Base-by-base conservation (phyloP, 495 filamentous ascomycete genomes). In the Neurospora tetrasperma region DNA sequence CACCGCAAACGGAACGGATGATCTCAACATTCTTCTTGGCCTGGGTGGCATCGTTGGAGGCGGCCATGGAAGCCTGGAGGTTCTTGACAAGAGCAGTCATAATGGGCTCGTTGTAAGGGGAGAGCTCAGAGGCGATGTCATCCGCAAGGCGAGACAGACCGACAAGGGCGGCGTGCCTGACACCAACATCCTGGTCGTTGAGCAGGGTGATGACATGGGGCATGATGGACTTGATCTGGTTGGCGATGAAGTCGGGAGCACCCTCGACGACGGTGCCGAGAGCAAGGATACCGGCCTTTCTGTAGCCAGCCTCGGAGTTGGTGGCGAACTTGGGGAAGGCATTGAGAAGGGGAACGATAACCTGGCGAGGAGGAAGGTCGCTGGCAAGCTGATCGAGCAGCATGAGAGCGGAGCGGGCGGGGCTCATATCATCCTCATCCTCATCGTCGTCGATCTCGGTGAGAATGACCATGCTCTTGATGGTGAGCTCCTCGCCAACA, bases 251-350 rank as follows among this genome's bases (percentile, higher is more conserved):
- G 77, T 98, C 96, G 9, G 96, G 96, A 43, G 96, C 96, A 74
- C 96, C 96, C 83, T 99, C 96, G 70, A 97, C 96, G 76, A 92
- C 94, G 85, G 93, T 96, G 71, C 95, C 96, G 5, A 99, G 86
- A 9, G 96, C 91, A 75, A 98, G 87, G 78, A 98, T 93, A 81
- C 93, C 94, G 48, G 94, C 96, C 80, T 94, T 92, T 69, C 94
- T 90, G 81, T 90, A 91, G 73, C 92, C 90, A 31, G 94, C 87
- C 75, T 96, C 85, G 71, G 80, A 79, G 77, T 86, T 89, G 77
- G 85, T 89, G 79, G 94, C 91, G 79, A 96, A 98, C 71, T 88
- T 86, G 12, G 92, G 90, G 48, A 99, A 90, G 10, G 89, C 88
- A 71, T 96, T 90, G 42, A 99, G 89, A 18, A 99, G 86, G 6